Conservation (phyloP, 2,329 filamentous ascomycete species). For the Fonsecaea multimorphosa region DNA sequence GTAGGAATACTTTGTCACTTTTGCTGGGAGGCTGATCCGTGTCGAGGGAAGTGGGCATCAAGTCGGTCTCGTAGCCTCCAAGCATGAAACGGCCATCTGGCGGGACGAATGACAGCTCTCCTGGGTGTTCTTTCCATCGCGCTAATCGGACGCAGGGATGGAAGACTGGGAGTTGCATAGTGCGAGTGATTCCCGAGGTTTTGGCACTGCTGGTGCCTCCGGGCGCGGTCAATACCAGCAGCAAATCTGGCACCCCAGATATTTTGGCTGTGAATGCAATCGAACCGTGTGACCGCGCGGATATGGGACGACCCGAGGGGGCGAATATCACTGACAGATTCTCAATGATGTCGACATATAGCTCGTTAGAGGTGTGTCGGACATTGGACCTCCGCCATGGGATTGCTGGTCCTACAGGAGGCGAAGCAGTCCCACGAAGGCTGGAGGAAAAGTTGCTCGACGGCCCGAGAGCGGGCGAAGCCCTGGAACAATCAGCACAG, state of each 20-base stretch:
- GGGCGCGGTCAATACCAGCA: slow-evolving; percentile 77
- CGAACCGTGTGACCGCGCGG: slow-evolving; percentile 86
- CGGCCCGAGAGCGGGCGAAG: slow-evolving; percentile 50
- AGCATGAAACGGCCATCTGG: slow-evolving; percentile 93
- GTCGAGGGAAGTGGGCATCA: slow-evolving; percentile 73
- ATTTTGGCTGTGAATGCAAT: slow-evolving; percentile 96
- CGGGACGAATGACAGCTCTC: slow-evolving; percentile 93
- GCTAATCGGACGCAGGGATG: slow-evolving; percentile 92
- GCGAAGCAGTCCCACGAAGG: slow-evolving; percentile 41
- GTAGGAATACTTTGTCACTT: slow-evolving; percentile 73
- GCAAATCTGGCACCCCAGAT: slow-evolving; percentile 89
- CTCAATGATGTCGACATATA: slow-evolving; percentile 96
- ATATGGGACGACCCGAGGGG: slow-evolving; percentile 84
- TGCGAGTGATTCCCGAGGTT: slow-evolving; percentile 60
- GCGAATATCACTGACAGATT: slow-evolving; percentile 85
- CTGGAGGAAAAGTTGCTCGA: slow-evolving; percentile 50
- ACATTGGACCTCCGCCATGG: slow-evolving; percentile 94
- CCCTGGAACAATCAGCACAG: slow-evolving; percentile 41
- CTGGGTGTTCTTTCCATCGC: slow-evolving; percentile 86
- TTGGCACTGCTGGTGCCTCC: slow-evolving; percentile 72
- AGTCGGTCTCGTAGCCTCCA: slow-evolving; percentile 90
- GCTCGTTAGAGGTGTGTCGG: slow-evolving; percentile 92
- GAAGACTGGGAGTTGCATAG: slow-evolving; percentile 89
- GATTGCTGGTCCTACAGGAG: slow-evolving; percentile 60
- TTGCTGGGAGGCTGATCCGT: slow-evolving; percentile 62